Base-by-base conservation (phyloP, 176 grass and related monocot species). In the Chrysopogon serrulatus region DNA sequence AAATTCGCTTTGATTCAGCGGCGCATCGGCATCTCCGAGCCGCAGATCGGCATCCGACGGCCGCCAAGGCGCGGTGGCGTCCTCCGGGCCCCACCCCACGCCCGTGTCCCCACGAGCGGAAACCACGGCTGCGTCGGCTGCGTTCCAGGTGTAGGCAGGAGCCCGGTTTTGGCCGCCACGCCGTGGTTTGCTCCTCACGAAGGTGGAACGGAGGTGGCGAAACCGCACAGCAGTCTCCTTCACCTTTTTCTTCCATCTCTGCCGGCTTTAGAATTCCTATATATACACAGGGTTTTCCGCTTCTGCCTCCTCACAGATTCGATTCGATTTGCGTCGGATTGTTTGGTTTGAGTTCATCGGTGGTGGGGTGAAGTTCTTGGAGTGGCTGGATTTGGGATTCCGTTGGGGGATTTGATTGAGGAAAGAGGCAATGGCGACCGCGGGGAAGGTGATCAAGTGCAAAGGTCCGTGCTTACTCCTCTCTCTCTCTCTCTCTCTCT, bases 361-460 rank as follows among this genome's bases (percentile, higher is more conserved):
- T 26, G 33, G 27, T n/a, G 67, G 0, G 36, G 42, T 10, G 21
- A 2, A 2, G 42, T 36, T 10, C 15, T 40, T 18, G 14, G 51
- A 21, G 62, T 2, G 16, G 5, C 6, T 13, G 17, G 33, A 30
- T 73, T 44, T 63, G 71, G 26, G 24, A 33, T 6, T 66, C 16
- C 41, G 23, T 19, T 7, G 5, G 45, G 18, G 47, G 13, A 33
- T n/a, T 37, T 11, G 7, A 2, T 19, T 5, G 63, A 44, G 31
- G 4, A 41, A 39, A 19, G 36, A 78, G 41, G 12, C 19, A 54
- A 94, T 97, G 92, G 59, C 85, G 84, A 97, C 90, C 2, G 85
- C 64, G 15, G 91, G 91, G 59, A 79, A 97, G 82, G 91, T 94
- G 45, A 94, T 97, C 82, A 94, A 94, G 82, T 92, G 94, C 87